Evolutionary conservation across 768 basidiomycete species (phyloP).

Genomic region (Lentinula aciculospora): DNA sequence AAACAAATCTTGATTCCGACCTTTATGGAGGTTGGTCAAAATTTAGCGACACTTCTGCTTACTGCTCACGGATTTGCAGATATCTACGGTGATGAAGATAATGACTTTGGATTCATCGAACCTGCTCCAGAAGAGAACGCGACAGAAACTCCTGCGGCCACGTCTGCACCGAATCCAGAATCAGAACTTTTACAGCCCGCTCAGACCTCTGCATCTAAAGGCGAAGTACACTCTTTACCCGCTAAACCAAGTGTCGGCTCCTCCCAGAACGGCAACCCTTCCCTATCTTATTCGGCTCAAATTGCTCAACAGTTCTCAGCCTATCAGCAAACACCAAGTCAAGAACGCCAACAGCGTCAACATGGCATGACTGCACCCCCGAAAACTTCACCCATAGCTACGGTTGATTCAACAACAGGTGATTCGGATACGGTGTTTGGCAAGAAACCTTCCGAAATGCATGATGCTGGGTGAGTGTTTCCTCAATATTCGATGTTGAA

Average conservation of each 20-base stretch:
- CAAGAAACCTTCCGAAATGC: conserved; percentile 68
- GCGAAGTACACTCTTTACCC: neutral
- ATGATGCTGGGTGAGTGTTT: conserved; percentile 74
- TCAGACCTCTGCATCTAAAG: neutral
- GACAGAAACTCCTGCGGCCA: neutral
- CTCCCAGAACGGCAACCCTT: neutral
- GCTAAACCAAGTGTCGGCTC: conserved; percentile 3
- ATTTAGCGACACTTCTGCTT: neutral
- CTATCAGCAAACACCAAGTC: conserved; percentile 61
- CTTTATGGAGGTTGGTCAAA: neutral
- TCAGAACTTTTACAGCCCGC: neutral
- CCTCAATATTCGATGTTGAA: conserved; percentile 5
- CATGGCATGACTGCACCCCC: conserved; percentile 16
- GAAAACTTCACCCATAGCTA: conserved; percentile 19
- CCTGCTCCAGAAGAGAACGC: neutral
- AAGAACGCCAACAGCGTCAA: conserved; percentile 48
- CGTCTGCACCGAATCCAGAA: neutral
- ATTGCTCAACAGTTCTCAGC: conserved; percentile 60
- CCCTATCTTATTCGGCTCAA: conserved; percentile 46
- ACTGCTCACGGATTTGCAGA: neutral
- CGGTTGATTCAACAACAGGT: conserved; percentile 19
- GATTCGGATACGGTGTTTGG: conserved; percentile 41
- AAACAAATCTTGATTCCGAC: conserved; percentile 5
- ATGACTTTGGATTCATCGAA: conserved; percentile 7
- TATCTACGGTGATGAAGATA: conserved; percentile 7